Conservation (phyloP, 108 stramenopile species). For the Cyclotella choctawhatcheeana region DNA sequence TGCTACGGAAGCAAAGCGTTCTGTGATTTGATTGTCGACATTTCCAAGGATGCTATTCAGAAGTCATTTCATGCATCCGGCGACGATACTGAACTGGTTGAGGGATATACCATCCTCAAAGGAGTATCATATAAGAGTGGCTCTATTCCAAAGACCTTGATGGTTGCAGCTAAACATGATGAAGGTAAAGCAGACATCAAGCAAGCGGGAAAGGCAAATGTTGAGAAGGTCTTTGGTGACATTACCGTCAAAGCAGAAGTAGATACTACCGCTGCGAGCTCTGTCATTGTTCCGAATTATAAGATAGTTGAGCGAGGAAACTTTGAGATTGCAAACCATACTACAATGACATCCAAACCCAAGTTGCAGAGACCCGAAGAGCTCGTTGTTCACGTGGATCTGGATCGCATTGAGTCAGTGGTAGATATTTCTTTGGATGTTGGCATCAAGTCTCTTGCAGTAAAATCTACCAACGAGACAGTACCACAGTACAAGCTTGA, state of each 20-base stretch:
- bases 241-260: too few species aligned
- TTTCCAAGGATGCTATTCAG: conserved; percentile 33
- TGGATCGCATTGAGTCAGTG: conserved; percentile 25
- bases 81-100: conserved; percentile 15
- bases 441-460: conserved; percentile 14
- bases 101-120: conserved; percentile 22
- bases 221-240: too few species aligned
- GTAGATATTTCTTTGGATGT: conserved; percentile 32
- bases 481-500: conserved; percentile 14
- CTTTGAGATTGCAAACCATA: conserved; percentile 37
- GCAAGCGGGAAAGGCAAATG: neutral
- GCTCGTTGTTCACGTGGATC: conserved; percentile 24
- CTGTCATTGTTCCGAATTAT: conserved; percentile 24
- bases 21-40: conserved; percentile 31
- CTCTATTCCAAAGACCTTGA: conserved; percentile 26
- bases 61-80: conserved; percentile 23
- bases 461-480: neutral
- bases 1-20: conserved; percentile 34
- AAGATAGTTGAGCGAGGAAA: conserved; percentile 42
- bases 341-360: neutral
- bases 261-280: neutral
- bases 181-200: neutral
- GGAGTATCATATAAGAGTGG: conserved; percentile 47
- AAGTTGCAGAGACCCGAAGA: conserved; percentile 21
- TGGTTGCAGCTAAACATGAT: conserved; percentile 18